A percentile compares a stretch with the other conserved stretches of the same genome.
These are phyloP conservation scores for Fusarium veterinarium DNA, from an alignment of 2,329 filamentous ascomycete genomes.

Conservation along the genomic window DNA sequence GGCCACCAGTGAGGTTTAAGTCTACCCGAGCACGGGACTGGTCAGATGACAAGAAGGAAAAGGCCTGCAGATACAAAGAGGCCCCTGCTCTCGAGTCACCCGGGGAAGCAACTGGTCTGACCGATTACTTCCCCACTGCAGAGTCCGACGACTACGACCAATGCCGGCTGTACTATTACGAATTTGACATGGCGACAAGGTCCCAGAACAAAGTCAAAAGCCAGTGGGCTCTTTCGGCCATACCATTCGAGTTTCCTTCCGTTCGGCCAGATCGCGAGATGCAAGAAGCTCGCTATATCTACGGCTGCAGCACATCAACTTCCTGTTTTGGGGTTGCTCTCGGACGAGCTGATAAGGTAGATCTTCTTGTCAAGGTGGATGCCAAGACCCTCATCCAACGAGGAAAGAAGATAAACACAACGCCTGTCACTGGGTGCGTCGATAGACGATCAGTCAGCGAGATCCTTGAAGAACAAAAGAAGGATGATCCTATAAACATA, in stretches of 20 bases:
- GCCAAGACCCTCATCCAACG: conserved; percentile 62
- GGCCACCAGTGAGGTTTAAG: conserved; percentile 30
- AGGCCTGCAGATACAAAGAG: not conserved
- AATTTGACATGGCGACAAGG: conserved; percentile 60
- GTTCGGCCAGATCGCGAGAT: conserved; percentile 67
- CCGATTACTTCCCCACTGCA: conserved; percentile 31
- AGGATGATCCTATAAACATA: conserved; percentile 67
- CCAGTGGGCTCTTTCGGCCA: conserved; percentile 72
- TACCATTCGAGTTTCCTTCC: conserved; percentile 76
- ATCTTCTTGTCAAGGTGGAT: conserved; percentile 73
- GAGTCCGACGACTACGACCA: conserved; percentile 68
- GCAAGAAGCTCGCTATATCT: conserved; percentile 69
- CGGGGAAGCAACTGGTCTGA: fast-evolving
- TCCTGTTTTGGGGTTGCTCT: conserved; percentile 69
- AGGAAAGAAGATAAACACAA: conserved; percentile 59
- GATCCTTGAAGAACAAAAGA: conserved; percentile 59
- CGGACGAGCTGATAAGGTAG: conserved; percentile 74
- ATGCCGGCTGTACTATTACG: conserved; percentile 77
- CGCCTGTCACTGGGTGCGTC: conserved; percentile 69
- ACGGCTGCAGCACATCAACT: conserved; percentile 72
- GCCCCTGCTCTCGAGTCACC: conserved; percentile 7
- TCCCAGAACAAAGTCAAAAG: conserved; percentile 59
- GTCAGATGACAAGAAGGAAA: not conserved
- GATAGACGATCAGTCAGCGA: conserved; percentile 66
- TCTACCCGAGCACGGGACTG: fast-evolving